phyloP scores from a whole-genome alignment of 768 basidiomycete species.

The Lactifluus piperatus region DNA sequence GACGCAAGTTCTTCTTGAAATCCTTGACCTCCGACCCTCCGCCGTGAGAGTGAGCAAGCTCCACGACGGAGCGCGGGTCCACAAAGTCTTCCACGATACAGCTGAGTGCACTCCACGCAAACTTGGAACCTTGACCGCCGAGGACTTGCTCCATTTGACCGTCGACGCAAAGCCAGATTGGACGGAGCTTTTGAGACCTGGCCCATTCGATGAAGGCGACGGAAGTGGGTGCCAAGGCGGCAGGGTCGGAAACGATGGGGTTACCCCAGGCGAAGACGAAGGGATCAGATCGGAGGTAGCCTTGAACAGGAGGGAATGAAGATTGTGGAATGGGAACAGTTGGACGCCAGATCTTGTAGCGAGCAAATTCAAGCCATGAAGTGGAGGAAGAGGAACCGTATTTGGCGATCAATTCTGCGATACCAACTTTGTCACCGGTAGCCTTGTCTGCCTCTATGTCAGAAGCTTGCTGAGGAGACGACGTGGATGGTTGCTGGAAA shows the following conservation, averaged over 20 bases:
- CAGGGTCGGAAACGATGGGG: constrained; percentile 17
- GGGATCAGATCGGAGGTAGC: constrained; percentile 44
- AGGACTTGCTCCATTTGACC: constrained; percentile 43
- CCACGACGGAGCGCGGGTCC: constrained; percentile 34
- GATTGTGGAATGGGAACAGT: constrained; percentile 51
- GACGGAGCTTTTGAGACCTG: constrained; percentile 38
- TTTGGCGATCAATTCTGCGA: constrained; percentile 41
- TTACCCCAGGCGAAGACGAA: constrained; percentile 28
- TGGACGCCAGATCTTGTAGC: constrained; percentile 43
- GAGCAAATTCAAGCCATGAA: constrained; percentile 54
- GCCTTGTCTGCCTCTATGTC: constrained; percentile 8
- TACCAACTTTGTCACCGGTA: constrained; percentile 10
- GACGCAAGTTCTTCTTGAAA: constrained; percentile 50
- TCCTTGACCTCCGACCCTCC: constrained; percentile 38
- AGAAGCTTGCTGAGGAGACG: not conserved
- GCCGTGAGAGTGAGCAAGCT: constrained; percentile 31
- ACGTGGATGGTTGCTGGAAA: constrained; percentile 1
- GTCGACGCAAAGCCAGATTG: constrained; percentile 55
- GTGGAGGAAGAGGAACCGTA: constrained; percentile 64
- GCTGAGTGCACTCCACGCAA: constrained; percentile 50
- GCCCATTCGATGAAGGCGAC: constrained; percentile 31
- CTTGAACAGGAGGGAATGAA: constrained; percentile 52
- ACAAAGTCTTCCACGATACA: constrained; percentile 57
- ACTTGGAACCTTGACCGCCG: constrained; percentile 29
- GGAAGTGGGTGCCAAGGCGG: constrained; percentile 42